Conservation (phyloP, 139 green algal genomes). For the Coccomyxa sp. region DNA sequence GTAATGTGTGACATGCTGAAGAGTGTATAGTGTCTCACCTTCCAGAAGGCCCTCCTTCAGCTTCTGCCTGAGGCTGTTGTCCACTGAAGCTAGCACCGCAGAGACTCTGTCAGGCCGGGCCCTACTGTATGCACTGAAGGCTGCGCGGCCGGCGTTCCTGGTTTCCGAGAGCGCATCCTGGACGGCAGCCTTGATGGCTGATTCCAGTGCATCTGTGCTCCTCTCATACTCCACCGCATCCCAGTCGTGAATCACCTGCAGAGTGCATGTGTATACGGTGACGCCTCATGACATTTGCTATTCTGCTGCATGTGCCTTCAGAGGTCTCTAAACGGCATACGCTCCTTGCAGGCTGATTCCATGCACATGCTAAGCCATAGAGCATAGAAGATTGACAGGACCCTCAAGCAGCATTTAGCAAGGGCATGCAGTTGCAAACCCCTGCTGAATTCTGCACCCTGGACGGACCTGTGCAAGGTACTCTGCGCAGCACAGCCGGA, state of each 20-base stretch:
- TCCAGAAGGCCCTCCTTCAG: constrained; percentile 30
- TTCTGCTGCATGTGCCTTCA: background rate
- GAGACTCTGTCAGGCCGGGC: constrained; percentile 22
- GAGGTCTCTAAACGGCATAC: background rate
- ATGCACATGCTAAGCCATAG: no score
- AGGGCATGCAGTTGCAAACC: no score
- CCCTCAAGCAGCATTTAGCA: no score
- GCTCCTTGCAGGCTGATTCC: no score
- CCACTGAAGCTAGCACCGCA: constrained; percentile 35
- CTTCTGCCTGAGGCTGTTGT: constrained; percentile 44
- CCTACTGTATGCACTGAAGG: constrained; percentile 44
- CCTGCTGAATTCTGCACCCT: no score
- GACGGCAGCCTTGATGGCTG: constrained; percentile 27
- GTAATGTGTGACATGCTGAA: no score
- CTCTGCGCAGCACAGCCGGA: constrained; percentile 36
- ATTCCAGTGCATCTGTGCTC: constrained; percentile 41
- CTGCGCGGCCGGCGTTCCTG: constrained; percentile 27
- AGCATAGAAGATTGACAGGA: no score
- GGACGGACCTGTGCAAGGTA: constrained; percentile 39
- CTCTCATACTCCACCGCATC: constrained; percentile 24
- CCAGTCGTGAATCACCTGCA: constrained; percentile 49
- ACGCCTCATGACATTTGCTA: background rate
- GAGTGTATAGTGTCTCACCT: constrained; percentile 10
- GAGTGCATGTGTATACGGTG: background rate
- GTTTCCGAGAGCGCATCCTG: constrained; percentile 46